phyloP scores from a whole-genome alignment of 2,329 filamentous ascomycete species.

The Pseudomassariella vexata region DNA sequence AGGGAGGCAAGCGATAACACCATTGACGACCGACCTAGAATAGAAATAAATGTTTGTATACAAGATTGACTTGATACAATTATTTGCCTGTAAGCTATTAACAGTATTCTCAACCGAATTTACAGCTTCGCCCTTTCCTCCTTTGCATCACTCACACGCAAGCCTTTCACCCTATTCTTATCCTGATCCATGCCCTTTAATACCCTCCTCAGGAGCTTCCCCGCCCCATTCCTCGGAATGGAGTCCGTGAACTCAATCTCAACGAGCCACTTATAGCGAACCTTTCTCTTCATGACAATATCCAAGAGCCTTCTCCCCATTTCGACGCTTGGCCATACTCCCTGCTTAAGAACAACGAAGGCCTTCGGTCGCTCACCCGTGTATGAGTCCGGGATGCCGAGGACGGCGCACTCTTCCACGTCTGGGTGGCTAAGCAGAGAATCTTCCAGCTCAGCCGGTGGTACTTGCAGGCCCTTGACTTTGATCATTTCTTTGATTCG shows the following conservation, averaged over 20 bases:
- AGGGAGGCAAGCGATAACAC: no score
- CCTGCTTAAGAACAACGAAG: slow-evolving; percentile 46
- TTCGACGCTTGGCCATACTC: not conserved
- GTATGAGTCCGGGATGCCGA: slow-evolving; percentile 45
- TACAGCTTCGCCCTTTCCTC: slow-evolving; percentile 1
- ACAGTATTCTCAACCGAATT: no score
- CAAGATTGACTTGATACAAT: no score
- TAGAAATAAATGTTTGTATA: no score
- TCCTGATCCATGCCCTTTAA: slow-evolving; percentile 20
- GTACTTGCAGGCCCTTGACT: slow-evolving; percentile 24
- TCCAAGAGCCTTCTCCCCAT: slow-evolving; percentile 25
- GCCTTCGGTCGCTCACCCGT: slow-evolving; percentile 54
- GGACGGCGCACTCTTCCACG: slow-evolving; percentile 56
- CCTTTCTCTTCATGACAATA: slow-evolving; percentile 45
- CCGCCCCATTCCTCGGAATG: slow-evolving; percentile 52
- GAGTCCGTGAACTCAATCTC: slow-evolving; percentile 41
- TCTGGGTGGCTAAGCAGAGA: slow-evolving; percentile 20
- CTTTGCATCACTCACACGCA: not conserved
- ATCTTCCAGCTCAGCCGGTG: slow-evolving; percentile 25
- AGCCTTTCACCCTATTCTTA: not conserved
- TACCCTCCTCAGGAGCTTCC: slow-evolving; percentile 50
- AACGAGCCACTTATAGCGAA: slow-evolving; percentile 43
- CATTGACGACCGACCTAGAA: no score
- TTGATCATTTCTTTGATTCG: slow-evolving; percentile 53
- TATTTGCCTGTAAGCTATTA: no score